phyloP scores from a whole-genome alignment of 2,329 filamentous ascomycete species.

The Teratosphaeriaceae sp. region DNA sequence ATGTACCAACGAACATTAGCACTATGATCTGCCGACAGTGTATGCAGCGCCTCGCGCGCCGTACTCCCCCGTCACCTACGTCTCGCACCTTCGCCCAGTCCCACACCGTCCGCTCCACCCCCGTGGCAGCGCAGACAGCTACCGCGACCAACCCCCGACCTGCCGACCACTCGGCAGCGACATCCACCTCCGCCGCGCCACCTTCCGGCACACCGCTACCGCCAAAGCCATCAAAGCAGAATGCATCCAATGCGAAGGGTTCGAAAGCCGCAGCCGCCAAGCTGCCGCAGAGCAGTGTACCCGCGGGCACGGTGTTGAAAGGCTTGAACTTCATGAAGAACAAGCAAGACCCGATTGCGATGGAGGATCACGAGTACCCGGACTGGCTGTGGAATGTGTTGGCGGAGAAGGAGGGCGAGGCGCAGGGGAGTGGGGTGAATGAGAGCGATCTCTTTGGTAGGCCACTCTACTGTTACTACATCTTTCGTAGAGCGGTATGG shows the following conservation, averaged over 20 bases:
- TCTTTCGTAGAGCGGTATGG: too few species aligned
- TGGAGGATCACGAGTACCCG: constrained; percentile 70
- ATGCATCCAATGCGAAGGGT: constrained; percentile 15
- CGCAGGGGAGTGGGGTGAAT: constrained; percentile 45
- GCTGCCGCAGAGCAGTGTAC: constrained; percentile 41
- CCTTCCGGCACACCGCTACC: constrained; percentile 38
- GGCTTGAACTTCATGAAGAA: constrained; percentile 75
- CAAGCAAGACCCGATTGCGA: constrained; percentile 64
- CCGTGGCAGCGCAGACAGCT: constrained; percentile 23
- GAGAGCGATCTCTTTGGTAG: constrained; percentile 74
- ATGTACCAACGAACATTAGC: neutral
- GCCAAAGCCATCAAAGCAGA: constrained; percentile 24
- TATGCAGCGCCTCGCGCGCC: constrained; percentile 19
- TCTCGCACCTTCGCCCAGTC: constrained; percentile 13
- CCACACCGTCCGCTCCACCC: constrained; percentile 13
- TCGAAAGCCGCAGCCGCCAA: constrained; percentile 24
- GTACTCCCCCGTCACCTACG: constrained; percentile 5
- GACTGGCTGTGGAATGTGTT: constrained; percentile 73
- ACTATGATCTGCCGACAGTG: constrained; percentile 28
- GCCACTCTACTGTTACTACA: too few species aligned
- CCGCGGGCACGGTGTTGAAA: constrained; percentile 61
- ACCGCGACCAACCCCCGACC: constrained; percentile 25
- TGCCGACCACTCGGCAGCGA: constrained; percentile 33
- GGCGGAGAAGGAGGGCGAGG: constrained; percentile 52
- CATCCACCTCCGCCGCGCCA: constrained; percentile 40